Base-by-base conservation (phyloP, 2,329 filamentous ascomycete genomes). In the Colletotrichum sidae region DNA sequence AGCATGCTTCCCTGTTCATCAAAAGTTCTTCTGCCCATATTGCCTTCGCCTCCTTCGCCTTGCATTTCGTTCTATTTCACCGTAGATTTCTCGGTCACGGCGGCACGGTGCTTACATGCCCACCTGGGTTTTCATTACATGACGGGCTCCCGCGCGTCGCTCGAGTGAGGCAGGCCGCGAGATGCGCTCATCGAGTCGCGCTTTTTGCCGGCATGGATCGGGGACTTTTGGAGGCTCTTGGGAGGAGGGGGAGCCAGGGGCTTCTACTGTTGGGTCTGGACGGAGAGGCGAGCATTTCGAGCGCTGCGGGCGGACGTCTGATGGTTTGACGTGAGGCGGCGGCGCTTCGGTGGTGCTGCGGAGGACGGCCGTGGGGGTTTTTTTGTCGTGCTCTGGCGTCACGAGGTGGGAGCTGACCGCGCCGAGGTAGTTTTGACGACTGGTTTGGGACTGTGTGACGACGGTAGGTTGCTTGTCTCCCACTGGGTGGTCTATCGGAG, bases 51-150 rank as follows among this genome's bases (percentile, higher is more conserved):
- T 47, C 25, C 55, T 17, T 17, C 6, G 42, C 17, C 17, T 47
- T 25, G 15, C 39, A 49, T 12, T n/a, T 45, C 13, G 3, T 13
- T 39, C 37, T 17, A 25, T 25, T 25, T 25, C 25, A 25, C 25
- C 25, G 25, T 25, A 25, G 4, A 25, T 25, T 4, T 38, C 15
- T 10, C 42, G 11, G 55, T 38, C 35, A 49, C 17, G 38, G 35
- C 33, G 25, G 55, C 25, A 25, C 25, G 25, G 44, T 45, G 35
- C 10, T 9, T 33, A 38, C 34, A 25, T 11, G 15, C 45, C 55
- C n/a, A 56, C 46, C 55, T 58, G 50, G 33, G 33, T 58, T 58
- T 49, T n/a, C 10, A 58, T 58, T 58, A 51, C 55, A 34, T 58
- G 45, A 58, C 51, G 38, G 10, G 6, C 38, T 51, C 37, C 45